Evolutionary conservation across 129 eudicot species (phyloP), one percentile per base, ranked within the genome.

Genomic region (Gnaphalium uliginosum): DNA sequence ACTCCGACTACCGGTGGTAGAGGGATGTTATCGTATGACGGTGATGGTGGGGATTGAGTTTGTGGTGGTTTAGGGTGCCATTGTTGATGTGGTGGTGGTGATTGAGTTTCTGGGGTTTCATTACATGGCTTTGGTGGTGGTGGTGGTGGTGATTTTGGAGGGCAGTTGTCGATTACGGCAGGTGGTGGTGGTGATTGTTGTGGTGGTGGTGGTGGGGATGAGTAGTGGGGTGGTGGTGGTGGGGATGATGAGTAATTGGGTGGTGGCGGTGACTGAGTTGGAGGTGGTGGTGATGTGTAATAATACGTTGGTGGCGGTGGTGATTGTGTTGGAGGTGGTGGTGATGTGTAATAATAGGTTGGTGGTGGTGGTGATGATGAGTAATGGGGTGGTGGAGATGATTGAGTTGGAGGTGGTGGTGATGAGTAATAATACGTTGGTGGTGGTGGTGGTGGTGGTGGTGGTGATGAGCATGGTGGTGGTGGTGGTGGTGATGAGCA

Each of bases 1-100:
- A 89, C 88, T 61, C 93, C 96, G 24, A n/a, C 17, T 30, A 89
- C 74, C 17, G 98, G 98, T 30, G 98, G 98, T 25, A 89, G 84
- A 62, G 96, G 93, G 24, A 81, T 63, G 83, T 85, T 72, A 21
- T 70, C 79, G 56, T 73, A 65, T 2, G 90, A 87, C 0, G 95
- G 83, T 41, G 87, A 65, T 2, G 90, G 90, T n/a, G 85, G 83
- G 9, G 81, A 23, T 43, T 21, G 81, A 18, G 73, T 56, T 35
- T 71, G 79, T 60, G 86, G 81, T 11, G 89, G 84, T 53, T 76
- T 85, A 59, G 43, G 81, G 78, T 60, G 84, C 73, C 33, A 74
- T 72, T 72, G 78, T 11, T 51, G 76, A 4, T 37, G 71, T 54
- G 76, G 56, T 18, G 83, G 76, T 18, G 85, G 85, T 0, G 90